Base-by-base conservation (phyloP, 768 basidiomycete genomes). In the Tephrocybe rancida region DNA sequence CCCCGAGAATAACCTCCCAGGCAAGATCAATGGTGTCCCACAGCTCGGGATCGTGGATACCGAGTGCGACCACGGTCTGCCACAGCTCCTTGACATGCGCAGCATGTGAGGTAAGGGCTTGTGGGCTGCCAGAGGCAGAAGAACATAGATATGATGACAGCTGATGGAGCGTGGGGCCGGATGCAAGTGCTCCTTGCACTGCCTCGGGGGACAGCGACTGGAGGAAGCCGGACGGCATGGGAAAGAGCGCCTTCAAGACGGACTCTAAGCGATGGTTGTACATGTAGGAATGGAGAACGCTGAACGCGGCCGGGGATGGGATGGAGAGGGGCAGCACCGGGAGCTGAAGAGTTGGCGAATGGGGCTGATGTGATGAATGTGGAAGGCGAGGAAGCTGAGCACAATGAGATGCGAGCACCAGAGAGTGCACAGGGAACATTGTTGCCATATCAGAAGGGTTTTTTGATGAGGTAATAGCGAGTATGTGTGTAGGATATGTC, bases 11-110 rank as follows among this genome's bases (percentile, higher is more conserved):
- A 62, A 92, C 79, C 63, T 89, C 87, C 88, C 90, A 93, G 19
- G 89, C 88, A 58, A 87, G 79, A 61, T 91, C 86, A 59, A 94
- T 72, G 27, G 83, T 82, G 49, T 84, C 82, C 92, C 91, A 94
- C 32, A 93, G 73, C 50, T 85, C 83, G 32, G 81, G 77, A 60
- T 91, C 88, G 58, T 80, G 78, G 6, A 93, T 65, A 19, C 91
- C 91, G 34, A 93, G 82, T 10, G 84, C 81, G 46, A 84, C 85
- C 63, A 85, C 82, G 64, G 91, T 88, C 59, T 85, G 83, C 90
- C 90, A 94, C 19, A 92, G 72, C 56, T 87, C 90, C 61, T 87
- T 87, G 45, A 91, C 82, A 58, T 81, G 81, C 29, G 84, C 78
- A n/a, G 89, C 81, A 52, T 84, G 83, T 25, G 72, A 73, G 59